Conservation (phyloP, 2,329 filamentous ascomycete species). For the Colletotrichum tanaceti region DNA sequence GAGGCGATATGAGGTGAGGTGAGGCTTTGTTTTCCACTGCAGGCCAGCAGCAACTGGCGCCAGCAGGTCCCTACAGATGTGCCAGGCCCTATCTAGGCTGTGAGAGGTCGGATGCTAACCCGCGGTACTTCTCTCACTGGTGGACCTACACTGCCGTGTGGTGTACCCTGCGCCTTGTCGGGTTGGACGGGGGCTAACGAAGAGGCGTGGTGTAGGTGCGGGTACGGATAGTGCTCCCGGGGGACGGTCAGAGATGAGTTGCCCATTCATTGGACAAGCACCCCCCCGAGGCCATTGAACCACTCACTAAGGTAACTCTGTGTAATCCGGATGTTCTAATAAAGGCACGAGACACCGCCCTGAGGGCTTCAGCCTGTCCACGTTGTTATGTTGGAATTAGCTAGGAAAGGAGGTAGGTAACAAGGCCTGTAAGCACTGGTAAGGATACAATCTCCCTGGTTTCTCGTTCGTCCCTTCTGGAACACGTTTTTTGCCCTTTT, state of each 20-base stretch:
- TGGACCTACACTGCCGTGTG: conserved; percentile 19
- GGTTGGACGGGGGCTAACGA: conserved; percentile 45
- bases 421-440: not conserved
- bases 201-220: conserved; percentile 45
- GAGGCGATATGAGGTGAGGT: conserved; percentile 45
- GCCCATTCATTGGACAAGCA: conserved; percentile 26
- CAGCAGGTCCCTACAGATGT: conserved; percentile 18
- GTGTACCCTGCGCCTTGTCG: conserved; percentile 49
- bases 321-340: conserved; percentile 7
- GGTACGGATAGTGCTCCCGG: conserved; percentile 40
- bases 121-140: conserved; percentile 16
- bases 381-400: not conserved
- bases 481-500: not conserved
- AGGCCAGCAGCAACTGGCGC: conserved; percentile 24
- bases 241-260: conserved; percentile 37
- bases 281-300: conserved; percentile 17
- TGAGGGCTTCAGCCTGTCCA: conserved; percentile 7
- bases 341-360: conserved; percentile 32
- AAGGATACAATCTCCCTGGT: not conserved
- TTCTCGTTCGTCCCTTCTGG: not conserved
- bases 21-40: conserved; percentile 56
- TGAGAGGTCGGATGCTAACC: conserved; percentile 11
- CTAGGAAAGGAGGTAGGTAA: too few species aligned
- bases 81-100: conserved; percentile 2
- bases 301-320: conserved; percentile 7